Conservation (phyloP, 192 early-diverging fungal genomes). For the Coemansia sp. region DNA sequence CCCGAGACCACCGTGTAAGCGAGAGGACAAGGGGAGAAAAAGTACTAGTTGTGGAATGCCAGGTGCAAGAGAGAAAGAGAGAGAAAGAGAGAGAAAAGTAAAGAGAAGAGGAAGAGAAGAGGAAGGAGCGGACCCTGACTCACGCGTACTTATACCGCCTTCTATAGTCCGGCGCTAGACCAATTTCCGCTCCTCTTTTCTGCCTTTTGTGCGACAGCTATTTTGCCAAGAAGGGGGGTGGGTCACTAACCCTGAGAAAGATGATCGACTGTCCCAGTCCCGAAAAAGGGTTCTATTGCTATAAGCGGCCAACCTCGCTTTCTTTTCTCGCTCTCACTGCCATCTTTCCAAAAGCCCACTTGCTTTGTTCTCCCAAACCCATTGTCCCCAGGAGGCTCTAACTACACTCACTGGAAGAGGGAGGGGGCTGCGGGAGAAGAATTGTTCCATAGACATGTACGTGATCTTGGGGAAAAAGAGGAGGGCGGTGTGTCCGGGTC, state of each 20-base stretch:
- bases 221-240: not conserved
- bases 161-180: constrained; percentile 1
- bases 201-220: not conserved
- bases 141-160: not conserved
- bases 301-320: not conserved
- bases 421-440: not conserved
- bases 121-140: not conserved
- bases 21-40: not conserved
- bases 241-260: not conserved
- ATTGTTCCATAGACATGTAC: constrained; percentile 9
- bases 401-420: not conserved
- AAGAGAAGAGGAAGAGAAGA: not conserved
- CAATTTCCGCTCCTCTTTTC: not conserved
- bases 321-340: not conserved
- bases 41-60: not conserved
- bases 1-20: not conserved
- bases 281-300: constrained; percentile 4
- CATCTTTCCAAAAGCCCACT: not conserved
- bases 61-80: not conserved
- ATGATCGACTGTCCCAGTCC: constrained; percentile 2
- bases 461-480: constrained; percentile 7
- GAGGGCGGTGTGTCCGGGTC: constrained; percentile 4
- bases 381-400: not conserved
- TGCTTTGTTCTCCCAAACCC: not conserved
- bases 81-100: not conserved